Base-by-base conservation (phyloP, 768 basidiomycete species). In the Termitomyces sp. region DNA sequence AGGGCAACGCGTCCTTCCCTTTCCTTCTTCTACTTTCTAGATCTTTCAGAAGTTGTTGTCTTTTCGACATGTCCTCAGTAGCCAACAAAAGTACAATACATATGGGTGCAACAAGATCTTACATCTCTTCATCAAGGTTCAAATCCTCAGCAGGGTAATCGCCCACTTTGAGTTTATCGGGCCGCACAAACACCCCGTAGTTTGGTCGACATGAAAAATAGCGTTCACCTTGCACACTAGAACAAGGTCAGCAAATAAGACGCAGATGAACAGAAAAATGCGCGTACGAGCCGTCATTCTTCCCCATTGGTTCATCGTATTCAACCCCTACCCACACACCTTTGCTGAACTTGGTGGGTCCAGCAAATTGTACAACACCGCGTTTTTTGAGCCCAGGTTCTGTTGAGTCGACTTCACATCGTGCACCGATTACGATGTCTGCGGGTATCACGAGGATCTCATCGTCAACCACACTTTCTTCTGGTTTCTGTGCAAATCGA, bases 231-330 rank as follows among this genome's bases (percentile, higher is more conserved):
- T 93, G 81, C 3, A 96, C 88, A 0, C 94, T 96, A 26, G 12
- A 56, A 45, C 5, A 22, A 44, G 30, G 43, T 35, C 33, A 62
- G 18, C 47, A 49, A 38, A 54, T 33, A 12, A 22, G 33, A 9
- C 28, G 30, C 28, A 49, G 26, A 46, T 56, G 56, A 53, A 45
- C 33, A 49, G 50, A 50, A 55, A 53, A 56, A 43, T 50, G 16
- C 9, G 85, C 94, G 73, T 68, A 96, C 94, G 86, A 87, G 64
- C 96, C 96, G 69, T 98, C 90, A 61, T 95, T 94, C 75, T 95
- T 98, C 12, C 96, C 96, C 24, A 92, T 79, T 3, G 96, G 95
- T 65, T 98, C 96, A 67, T 98, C 96, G 66, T 94, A 92, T 69
- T 96, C 92, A 20, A 98, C 78, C 0, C 96, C 96, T 1, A 98